Evolutionary conservation across 495 filamentous ascomycete genomes (phyloP).

Genomic region (Cryomyces antarcticus): DNA sequence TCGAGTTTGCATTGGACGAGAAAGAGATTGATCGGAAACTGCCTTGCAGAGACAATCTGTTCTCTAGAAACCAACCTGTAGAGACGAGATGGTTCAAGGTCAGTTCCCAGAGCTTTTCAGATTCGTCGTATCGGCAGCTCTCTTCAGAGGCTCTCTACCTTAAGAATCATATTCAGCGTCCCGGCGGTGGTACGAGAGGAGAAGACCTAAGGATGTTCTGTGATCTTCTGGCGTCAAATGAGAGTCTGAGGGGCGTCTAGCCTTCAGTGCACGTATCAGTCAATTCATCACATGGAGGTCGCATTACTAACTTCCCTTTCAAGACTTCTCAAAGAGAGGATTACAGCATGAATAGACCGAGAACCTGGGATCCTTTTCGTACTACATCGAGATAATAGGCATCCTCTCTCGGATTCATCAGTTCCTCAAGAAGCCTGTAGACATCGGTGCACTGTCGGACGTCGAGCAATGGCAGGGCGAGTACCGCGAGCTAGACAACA

Average conservation of each 20-base stretch:
- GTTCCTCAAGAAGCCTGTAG: slow-evolving; percentile 71
- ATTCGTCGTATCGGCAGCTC: too few species aligned
- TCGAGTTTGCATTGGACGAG: slow-evolving; percentile 74
- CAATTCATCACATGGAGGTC: too few species aligned
- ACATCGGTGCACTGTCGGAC: slow-evolving; percentile 63
- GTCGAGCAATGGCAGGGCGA: slow-evolving; percentile 76
- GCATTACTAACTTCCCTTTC: neutral
- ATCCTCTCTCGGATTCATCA: slow-evolving; percentile 70
- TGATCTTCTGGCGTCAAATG: too few species aligned
- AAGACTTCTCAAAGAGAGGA: slow-evolving; percentile 23
- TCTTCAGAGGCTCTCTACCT: too few species aligned
- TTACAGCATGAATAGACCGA: slow-evolving; percentile 46
- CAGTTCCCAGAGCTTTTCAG: slow-evolving; percentile 1
- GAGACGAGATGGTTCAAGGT: slow-evolving; percentile 58
- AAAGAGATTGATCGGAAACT: slow-evolving; percentile 73
- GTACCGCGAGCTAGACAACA: slow-evolving; percentile 64
- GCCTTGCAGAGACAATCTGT: slow-evolving; percentile 73
- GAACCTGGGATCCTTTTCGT: slow-evolving; percentile 66
- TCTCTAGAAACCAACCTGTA: slow-evolving; percentile 59
- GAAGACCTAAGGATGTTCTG: too few species aligned
- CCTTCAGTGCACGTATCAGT: too few species aligned
- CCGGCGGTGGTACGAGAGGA: too few species aligned
- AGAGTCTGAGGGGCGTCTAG: too few species aligned
- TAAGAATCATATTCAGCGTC: too few species aligned
- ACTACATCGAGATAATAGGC: slow-evolving; percentile 70